A percentile compares a stretch with the other conserved stretches of the same genome.
Evolutionary conservation across 2,329 filamentous ascomycete genomes (phyloP).

Genomic region (Lojkania enalia): DNA sequence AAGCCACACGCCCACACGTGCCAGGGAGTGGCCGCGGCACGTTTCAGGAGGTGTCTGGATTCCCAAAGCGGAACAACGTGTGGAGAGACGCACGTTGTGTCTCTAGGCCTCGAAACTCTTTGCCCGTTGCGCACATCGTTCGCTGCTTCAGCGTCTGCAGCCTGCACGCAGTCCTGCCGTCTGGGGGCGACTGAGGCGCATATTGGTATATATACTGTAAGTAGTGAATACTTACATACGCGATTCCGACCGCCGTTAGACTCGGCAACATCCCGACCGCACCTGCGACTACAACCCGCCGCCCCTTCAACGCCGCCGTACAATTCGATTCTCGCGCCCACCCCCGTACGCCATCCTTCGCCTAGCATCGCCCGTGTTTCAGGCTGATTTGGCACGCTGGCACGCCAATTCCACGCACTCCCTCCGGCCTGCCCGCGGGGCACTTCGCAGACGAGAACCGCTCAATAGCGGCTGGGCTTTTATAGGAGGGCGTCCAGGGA

Average conservation of each 20-base stretch:
- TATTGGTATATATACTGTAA: too few species aligned
- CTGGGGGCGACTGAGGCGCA: too few species aligned
- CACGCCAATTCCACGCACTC: neutral
- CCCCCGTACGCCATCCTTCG: neutral
- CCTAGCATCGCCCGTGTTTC: conserved; percentile 15
- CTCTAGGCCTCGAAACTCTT: conserved; percentile 9
- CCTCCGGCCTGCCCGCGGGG: neutral
- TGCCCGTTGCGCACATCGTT: neutral
- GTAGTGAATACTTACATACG: too few species aligned
- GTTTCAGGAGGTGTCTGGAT: conserved; percentile 32
- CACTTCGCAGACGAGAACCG: neutral
- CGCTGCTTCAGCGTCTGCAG: neutral
- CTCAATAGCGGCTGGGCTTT: neutral
- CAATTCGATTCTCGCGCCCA: too few species aligned
- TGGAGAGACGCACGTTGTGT: neutral
- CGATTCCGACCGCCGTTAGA: neutral
- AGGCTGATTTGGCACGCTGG: conserved; percentile 14
- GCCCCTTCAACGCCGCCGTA: neutral
- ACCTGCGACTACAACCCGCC: conserved; percentile 9
- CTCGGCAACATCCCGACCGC: neutral
- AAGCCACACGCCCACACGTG: conserved; percentile 4
- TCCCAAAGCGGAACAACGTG: conserved; percentile 23
- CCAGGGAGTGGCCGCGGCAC: conserved; percentile 14
- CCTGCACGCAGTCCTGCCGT: neutral
- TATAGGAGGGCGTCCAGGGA: neutral